phyloP scores from a whole-genome alignment of 306 rosid species.

The Mimosa bimucronata region DNA sequence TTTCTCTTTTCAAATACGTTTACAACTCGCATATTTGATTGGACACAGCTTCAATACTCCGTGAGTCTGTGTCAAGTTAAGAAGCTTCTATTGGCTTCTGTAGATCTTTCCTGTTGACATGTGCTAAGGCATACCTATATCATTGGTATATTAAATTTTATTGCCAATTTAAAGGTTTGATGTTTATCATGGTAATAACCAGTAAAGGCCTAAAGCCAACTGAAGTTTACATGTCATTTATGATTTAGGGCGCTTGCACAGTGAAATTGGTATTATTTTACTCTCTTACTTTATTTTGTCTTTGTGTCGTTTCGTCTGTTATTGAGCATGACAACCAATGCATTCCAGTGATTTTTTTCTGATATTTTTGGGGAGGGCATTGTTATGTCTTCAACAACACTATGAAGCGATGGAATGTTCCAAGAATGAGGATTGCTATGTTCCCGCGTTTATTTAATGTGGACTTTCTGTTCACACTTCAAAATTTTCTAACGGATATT shows the following conservation, averaged over 20 bases:
- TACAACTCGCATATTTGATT: background rate
- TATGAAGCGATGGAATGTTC: background rate
- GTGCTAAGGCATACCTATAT: background rate
- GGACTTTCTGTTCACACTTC: background rate
- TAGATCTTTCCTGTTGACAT: slow-evolving; percentile 20
- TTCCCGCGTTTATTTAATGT: slow-evolving; percentile 15
- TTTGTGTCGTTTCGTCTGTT: background rate
- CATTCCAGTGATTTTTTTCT: background rate
- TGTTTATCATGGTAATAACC: background rate
- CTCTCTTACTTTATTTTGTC: background rate
- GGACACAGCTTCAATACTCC: background rate
- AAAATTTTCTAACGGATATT: background rate
- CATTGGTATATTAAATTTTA: background rate
- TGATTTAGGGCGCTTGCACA: background rate
- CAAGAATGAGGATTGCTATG: slow-evolving; percentile 6
- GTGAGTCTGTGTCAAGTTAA: background rate
- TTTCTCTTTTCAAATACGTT: background rate
- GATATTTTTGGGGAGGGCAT: background rate
- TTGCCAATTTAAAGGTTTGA: background rate
- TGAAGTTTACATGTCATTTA: background rate
- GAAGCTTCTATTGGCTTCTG: slow-evolving; percentile 3
- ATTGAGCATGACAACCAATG: background rate
- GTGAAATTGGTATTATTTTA: background rate
- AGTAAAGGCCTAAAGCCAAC: background rate
- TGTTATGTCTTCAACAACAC: background rate